These are phyloP conservation scores for Bremia lactucae DNA, from an alignment of 352 stramenopile species.

Conservation along the genomic window DNA sequence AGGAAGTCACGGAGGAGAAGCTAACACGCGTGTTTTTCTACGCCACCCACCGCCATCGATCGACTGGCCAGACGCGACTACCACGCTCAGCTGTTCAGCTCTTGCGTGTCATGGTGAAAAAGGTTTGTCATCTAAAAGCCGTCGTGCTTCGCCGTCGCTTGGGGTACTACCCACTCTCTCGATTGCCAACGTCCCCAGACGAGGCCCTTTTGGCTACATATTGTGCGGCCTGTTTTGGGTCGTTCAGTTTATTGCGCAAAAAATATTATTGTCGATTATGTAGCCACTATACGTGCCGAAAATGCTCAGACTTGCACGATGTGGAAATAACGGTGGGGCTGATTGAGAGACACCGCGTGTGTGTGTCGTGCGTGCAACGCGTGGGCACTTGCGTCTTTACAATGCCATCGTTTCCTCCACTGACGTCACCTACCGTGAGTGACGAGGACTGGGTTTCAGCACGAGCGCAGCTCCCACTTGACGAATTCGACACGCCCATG, in stretches of 20 bases:
- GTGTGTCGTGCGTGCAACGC: slow-evolving; percentile 31
- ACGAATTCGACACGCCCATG: slow-evolving; percentile 22
- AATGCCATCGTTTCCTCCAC: slow-evolving; percentile 20
- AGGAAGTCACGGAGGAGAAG: slow-evolving; percentile 44
- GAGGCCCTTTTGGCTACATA: slow-evolving; percentile 18
- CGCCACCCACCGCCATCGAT: slow-evolving; percentile 19
- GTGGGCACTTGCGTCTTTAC: slow-evolving; percentile 47
- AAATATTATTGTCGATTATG: slow-evolving; percentile 49
- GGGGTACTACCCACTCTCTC: slow-evolving; percentile 34
- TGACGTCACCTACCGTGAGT: slow-evolving; percentile 13
- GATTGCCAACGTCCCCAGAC: slow-evolving; percentile 11
- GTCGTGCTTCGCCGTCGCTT: slow-evolving; percentile 43
- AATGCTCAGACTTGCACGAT: slow-evolving; percentile 35
- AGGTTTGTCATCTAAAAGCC: slow-evolving; percentile 27
- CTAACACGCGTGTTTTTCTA: slow-evolving; percentile 63
- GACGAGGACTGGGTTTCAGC: slow-evolving; percentile 14
- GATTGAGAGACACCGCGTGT: slow-evolving; percentile 37
- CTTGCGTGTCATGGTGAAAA: slow-evolving; percentile 32
- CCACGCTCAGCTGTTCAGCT: slow-evolving; percentile 30
- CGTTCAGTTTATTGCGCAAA: slow-evolving; percentile 38
- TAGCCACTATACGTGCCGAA: slow-evolving; percentile 39
- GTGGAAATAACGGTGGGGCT: slow-evolving; percentile 35
- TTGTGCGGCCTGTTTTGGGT: slow-evolving; percentile 32
- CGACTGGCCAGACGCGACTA: slow-evolving; percentile 10
- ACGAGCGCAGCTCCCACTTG: slow-evolving; percentile 10